These are phyloP conservation scores for Cicer pinnatifidum DNA, from an alignment of 306 rosid genomes.

Conservation along the genomic window DNA sequence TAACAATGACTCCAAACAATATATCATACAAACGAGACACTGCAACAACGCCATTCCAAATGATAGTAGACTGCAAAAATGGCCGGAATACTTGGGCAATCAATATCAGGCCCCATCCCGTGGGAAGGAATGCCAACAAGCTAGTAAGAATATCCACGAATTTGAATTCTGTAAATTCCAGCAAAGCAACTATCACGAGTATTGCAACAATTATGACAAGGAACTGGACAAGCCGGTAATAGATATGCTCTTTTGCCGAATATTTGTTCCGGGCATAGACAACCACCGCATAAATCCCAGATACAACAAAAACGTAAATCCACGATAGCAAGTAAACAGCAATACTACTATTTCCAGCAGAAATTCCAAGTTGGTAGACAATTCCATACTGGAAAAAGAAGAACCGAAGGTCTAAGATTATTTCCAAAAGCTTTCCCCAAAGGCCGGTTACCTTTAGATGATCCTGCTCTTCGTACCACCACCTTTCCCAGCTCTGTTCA, in stretches of 20 bases:
- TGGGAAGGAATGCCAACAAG: slow-evolving; percentile 59
- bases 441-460: slow-evolving; percentile 55
- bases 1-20: slow-evolving; percentile 52
- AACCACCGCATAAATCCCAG: slow-evolving; percentile 48
- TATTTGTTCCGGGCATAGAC: slow-evolving; percentile 55
- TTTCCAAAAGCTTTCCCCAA: slow-evolving; percentile 59
- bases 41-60: slow-evolving; percentile 57
- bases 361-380: slow-evolving; percentile 59
- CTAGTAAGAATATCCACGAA: slow-evolving; percentile 55
- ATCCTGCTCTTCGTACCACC: slow-evolving; percentile 62
- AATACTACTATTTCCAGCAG: slow-evolving; percentile 47
- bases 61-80: slow-evolving; percentile 47
- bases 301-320: slow-evolving; percentile 48
- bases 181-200: slow-evolving; percentile 51
- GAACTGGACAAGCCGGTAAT: slow-evolving; percentile 59
- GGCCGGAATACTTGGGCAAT: slow-evolving; percentile 58
- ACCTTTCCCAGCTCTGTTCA: slow-evolving; percentile 63
- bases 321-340: slow-evolving; percentile 57
- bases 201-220: slow-evolving; percentile 52
- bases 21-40: slow-evolving; percentile 58
- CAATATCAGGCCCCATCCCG: slow-evolving; percentile 58
- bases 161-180: slow-evolving; percentile 51
- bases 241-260: slow-evolving; percentile 54
- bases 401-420: slow-evolving; percentile 57
- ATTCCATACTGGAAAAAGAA: slow-evolving; percentile 60